Evolutionary conservation across 108 stramenopile species (phyloP).

Genomic region (Cyclotella atomus): DNA sequence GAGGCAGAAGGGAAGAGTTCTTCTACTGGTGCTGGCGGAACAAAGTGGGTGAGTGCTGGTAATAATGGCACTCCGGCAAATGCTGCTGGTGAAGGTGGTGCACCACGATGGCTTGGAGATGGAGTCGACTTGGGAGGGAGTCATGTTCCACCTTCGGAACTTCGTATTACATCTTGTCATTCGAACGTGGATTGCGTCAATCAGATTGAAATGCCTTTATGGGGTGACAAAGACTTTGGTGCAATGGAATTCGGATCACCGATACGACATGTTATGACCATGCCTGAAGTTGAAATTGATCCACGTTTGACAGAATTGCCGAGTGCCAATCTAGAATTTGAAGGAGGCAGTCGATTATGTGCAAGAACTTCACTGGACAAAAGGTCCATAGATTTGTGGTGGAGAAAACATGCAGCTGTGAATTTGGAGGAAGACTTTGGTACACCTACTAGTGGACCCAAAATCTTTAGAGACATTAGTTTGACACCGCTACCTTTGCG

Average conservation of each 20-base stretch:
- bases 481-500: constrained; percentile 64
- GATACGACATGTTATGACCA: constrained; percentile 59
- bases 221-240: constrained; percentile 84
- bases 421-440: constrained; percentile 37
- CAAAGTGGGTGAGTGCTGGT: constrained; percentile 4
- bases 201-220: constrained; percentile 82
- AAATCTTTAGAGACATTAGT: constrained; percentile 63
- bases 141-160: constrained; percentile 79
- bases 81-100: constrained; percentile 5
- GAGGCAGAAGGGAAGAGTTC: constrained; percentile 37
- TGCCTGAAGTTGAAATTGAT: constrained; percentile 16
- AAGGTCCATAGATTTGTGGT: constrained; percentile 62
- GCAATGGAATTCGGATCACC: constrained; percentile 86
- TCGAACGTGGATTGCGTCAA: constrained; percentile 49
- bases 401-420: constrained; percentile 68
- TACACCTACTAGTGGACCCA: constrained; percentile 12
- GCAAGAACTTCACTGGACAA: constrained; percentile 53
- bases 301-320: constrained; percentile 13
- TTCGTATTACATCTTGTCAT: constrained; percentile 71
- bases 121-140: constrained; percentile 63
- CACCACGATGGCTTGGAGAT: constrained; percentile 36
- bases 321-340: constrained; percentile 53
- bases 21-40: constrained; percentile 14
- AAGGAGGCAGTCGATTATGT: constrained; percentile 63
- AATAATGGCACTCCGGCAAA: background rate